A percentile compares a stretch with the other conserved stretches of the same genome.
These are phyloP conservation scores for Fusarium sp. DNA, from an alignment of 2,329 filamentous ascomycete species.

Conservation along the genomic window DNA sequence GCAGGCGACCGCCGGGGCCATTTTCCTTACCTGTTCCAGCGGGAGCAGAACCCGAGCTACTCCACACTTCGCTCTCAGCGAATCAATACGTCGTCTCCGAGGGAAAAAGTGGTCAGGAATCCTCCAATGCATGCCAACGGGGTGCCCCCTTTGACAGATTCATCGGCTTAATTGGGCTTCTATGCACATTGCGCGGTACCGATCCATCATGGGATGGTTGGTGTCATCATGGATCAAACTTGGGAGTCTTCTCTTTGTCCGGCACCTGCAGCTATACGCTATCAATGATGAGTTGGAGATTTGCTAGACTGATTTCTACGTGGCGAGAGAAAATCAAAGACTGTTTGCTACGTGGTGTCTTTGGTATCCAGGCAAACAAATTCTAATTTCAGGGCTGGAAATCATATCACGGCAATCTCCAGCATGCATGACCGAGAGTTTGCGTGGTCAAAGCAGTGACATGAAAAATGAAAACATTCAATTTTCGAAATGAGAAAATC, in stretches of 20 bases:
- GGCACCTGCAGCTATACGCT: background rate
- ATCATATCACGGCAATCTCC: background rate
- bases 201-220: constrained; percentile 30
- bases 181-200: constrained; percentile 15
- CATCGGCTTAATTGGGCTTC: background rate
- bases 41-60: constrained; percentile 11
- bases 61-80: constrained; percentile 25
- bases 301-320: background rate
- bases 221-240: constrained; percentile 31
- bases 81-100: constrained; percentile 16
- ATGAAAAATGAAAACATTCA: background rate
- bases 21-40: constrained; percentile 17
- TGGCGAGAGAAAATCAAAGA: constrained; percentile 32
- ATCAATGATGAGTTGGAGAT: background rate
- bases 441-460: background rate
- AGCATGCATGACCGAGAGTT: background rate
- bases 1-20: constrained; percentile 26
- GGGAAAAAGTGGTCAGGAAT: constrained; percentile 15
- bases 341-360: constrained; percentile 1
- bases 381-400: background rate
- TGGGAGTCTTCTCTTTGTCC: background rate
- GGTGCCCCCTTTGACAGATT: constrained; percentile 21
- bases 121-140: constrained; percentile 22
- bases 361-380: background rate
- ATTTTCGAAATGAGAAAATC: background rate